Evolutionary conservation across 1,139 yeast genomes (phyloP).

Genomic region (Debaryomyces psychrophilus): DNA sequence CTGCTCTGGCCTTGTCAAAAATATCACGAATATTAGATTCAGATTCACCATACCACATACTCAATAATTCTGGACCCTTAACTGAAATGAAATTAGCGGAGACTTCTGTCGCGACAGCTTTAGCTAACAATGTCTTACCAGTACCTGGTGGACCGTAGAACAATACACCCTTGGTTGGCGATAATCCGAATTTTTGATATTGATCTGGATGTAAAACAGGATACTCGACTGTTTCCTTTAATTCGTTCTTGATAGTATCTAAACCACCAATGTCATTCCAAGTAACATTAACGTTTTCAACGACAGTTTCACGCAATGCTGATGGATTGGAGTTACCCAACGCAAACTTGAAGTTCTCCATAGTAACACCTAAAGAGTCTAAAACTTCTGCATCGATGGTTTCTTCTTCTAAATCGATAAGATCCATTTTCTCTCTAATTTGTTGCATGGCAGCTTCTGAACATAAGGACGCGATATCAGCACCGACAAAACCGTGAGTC

Average conservation of each 20-base stretch:
- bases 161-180: constrained; percentile 97
- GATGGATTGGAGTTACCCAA: constrained; percentile 98
- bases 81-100: constrained; percentile 96
- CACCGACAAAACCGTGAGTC: constrained; percentile 99
- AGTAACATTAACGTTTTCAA: constrained; percentile 95
- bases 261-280: constrained; percentile 98
- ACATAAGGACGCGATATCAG: constrained; percentile 79
- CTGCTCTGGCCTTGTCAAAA: constrained; percentile 97
- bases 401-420: constrained; percentile 95
- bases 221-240: constrained; percentile 97
- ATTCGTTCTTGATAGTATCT: constrained; percentile 92
- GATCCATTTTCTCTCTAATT: constrained; percentile 98
- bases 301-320: constrained; percentile 98
- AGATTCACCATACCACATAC: constrained; percentile 99
- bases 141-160: constrained; percentile 99
- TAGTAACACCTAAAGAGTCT: constrained; percentile 95
- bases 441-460: constrained; percentile 96
- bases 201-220: constrained; percentile 99
- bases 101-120: constrained; percentile 98
- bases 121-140: constrained; percentile 96
- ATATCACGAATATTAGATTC: constrained; percentile 97
- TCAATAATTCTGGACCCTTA: constrained; percentile 94
- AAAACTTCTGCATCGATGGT: constrained; percentile 97
- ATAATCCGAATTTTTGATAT: constrained; percentile 94
- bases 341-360: constrained; percentile 98